Percentiles rank a stretch among this genome's conserved stretches.
These are phyloP conservation scores for Nigrograna mackinnonii DNA, from an alignment of 2,329 filamentous ascomycete genomes.

Conservation along the genomic window DNA sequence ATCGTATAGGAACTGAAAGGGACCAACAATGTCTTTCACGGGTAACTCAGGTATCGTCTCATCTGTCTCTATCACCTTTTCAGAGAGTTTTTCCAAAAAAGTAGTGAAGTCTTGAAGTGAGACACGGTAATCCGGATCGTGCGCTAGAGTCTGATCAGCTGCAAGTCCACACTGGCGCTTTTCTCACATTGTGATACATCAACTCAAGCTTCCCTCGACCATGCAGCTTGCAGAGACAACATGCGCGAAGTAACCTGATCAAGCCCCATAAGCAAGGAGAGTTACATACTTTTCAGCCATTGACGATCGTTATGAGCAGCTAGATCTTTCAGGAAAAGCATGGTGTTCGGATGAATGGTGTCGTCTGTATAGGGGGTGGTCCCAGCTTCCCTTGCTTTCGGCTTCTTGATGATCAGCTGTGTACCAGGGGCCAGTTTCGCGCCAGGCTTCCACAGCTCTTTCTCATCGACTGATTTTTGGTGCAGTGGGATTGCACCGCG, in stretches of 20 bases:
- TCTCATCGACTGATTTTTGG: slow-evolving; percentile 38
- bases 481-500: slow-evolving; percentile 20
- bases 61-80: slow-evolving; percentile 72
- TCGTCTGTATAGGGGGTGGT: slow-evolving; percentile 60
- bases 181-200: too few species aligned
- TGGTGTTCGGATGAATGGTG: slow-evolving; percentile 66
- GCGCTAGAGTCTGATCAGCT: slow-evolving; percentile 55
- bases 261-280: not conserved
- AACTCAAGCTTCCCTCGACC: too few species aligned
- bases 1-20: not conserved
- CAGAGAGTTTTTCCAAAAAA: slow-evolving; percentile 73
- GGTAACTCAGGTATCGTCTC: slow-evolving; percentile 85
- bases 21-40: slow-evolving; percentile 73
- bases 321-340: slow-evolving; percentile 63
- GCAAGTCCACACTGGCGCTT: too few species aligned
- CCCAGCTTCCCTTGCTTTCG: slow-evolving; percentile 64
- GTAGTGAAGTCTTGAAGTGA: slow-evolving; percentile 80
- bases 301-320: slow-evolving; percentile 64
- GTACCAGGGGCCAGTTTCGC: slow-evolving; percentile 62
- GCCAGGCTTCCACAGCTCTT: slow-evolving; percentile 60
- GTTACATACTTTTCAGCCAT: slow-evolving; percentile 65
- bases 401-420: slow-evolving; percentile 65
- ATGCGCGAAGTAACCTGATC: too few species aligned
- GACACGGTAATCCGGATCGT: slow-evolving; percentile 78
- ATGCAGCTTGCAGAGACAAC: too few species aligned